Conservation (phyloP, 495 filamentous ascomycete species). For the Penicillium macrosclerotiorum region DNA sequence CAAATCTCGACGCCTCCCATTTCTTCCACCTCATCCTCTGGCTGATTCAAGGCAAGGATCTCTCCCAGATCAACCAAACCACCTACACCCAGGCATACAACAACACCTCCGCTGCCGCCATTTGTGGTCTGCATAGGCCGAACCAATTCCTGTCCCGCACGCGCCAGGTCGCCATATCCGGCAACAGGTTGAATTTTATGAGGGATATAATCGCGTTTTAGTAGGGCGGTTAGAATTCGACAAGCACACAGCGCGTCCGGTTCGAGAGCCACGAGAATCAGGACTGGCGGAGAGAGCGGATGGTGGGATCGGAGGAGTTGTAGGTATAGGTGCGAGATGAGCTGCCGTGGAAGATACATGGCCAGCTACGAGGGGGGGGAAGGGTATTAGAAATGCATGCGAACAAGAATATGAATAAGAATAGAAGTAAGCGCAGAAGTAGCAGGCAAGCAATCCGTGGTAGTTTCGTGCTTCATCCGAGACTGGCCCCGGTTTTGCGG, state of each 20-base stretch:
- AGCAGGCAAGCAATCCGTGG: neutral
- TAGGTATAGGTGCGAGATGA: conserved; percentile 86
- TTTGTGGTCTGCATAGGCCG: conserved; percentile 75
- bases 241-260: conserved; percentile 94
- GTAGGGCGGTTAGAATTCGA: conserved; percentile 83
- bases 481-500: conserved; percentile 1
- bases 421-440: neutral
- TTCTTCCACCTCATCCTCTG: conserved; percentile 55
- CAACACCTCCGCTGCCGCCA: conserved; percentile 80
- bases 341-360: conserved; percentile 93
- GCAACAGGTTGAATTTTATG: conserved; percentile 95
- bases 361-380: conserved; percentile 21
- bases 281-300: conserved; percentile 79
- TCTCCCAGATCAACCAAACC: conserved; percentile 82
- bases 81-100: conserved; percentile 89
- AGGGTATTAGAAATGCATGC: conserved; percentile 18
- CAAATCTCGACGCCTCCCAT: conserved; percentile 84
- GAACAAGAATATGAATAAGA: conserved; percentile 17
- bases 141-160: conserved; percentile 72
- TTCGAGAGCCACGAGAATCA: conserved; percentile 92
- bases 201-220: conserved; percentile 96
- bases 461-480: conserved; percentile 1
- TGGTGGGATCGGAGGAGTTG: conserved; percentile 80
- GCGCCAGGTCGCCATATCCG: conserved; percentile 86
- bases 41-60: conserved; percentile 61